Evolutionary conservation across 306 rosid species (phyloP).

Genomic region (Citrullus mucosospermus): DNA sequence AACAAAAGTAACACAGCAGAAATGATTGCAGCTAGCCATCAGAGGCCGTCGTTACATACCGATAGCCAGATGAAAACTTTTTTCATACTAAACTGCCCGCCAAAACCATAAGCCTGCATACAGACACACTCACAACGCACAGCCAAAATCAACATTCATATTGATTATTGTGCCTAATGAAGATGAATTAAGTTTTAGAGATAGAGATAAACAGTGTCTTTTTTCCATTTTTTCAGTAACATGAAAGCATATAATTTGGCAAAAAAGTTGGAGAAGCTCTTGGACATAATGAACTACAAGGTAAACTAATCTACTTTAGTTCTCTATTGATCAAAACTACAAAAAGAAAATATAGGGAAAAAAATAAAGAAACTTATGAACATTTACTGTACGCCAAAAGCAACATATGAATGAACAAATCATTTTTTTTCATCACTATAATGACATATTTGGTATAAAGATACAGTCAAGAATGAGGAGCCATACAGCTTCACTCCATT

Average conservation of each 20-base stretch:
- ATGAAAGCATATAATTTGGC: neutral
- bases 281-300: neutral
- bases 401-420: neutral
- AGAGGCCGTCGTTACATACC: neutral
- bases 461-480: neutral
- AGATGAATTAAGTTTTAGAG: neutral
- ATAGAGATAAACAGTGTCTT: neutral
- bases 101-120: neutral
- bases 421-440: neutral
- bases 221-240: neutral
- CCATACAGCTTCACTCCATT: conserved; percentile 35
- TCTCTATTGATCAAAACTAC: neutral
- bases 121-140: neutral
- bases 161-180: neutral
- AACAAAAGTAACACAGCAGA: neutral
- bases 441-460: neutral
- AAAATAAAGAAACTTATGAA: neutral
- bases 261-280: neutral
- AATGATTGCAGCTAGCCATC: neutral
- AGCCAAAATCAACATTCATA: neutral
- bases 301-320: neutral
- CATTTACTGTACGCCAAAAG: neutral
- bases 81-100: neutral
- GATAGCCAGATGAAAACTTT: neutral
- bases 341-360: neutral